Conservation (phyloP, 2,329 filamentous ascomycete genomes). For the Esteya vermicola region DNA sequence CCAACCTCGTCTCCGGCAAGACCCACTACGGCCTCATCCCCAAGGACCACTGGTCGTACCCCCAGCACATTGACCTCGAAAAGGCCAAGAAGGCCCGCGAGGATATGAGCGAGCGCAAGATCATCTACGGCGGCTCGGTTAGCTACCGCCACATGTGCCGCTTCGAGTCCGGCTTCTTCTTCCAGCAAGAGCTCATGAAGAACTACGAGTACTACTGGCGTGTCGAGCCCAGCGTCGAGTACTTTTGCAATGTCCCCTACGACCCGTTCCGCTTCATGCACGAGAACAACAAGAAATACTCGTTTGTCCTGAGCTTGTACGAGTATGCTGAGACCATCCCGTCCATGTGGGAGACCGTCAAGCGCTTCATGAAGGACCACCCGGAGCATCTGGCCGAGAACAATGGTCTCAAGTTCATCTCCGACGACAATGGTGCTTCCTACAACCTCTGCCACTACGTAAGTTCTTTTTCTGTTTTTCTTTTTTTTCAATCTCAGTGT, state of each 20-base stretch:
- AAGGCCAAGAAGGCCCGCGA: constrained; percentile 81
- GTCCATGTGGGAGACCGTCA: constrained; percentile 87
- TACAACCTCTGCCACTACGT: constrained; percentile 98
- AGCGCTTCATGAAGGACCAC: constrained; percentile 83
- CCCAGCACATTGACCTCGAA: constrained; percentile 87
- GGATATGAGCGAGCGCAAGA: constrained; percentile 86
- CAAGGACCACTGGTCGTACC: constrained; percentile 93
- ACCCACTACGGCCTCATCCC: constrained; percentile 85
- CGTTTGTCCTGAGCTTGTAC: constrained; percentile 87
- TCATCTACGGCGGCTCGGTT: constrained; percentile 95
- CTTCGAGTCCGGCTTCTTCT: constrained; percentile 98
- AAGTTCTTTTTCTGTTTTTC: constrained; percentile 24
- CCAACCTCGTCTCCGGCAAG: constrained; percentile 78
- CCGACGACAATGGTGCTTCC: constrained; percentile 76
- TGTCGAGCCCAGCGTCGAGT: constrained; percentile 90
- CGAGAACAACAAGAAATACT: constrained; percentile 96
- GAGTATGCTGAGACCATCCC: constrained; percentile 95
- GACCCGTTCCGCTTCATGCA: constrained; percentile 96
- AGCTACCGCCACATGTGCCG: constrained; percentile 99
- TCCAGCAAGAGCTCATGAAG: constrained; percentile 82
- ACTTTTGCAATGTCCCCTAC: constrained; percentile 90
- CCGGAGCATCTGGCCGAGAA: constrained; percentile 74
- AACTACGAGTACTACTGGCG: constrained; percentile 99
- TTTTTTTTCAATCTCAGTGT: neutral
- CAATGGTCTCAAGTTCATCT: constrained; percentile 85